phyloP scores from a whole-genome alignment of 306 rosid genomes.

The Quercus berberidifolia region DNA sequence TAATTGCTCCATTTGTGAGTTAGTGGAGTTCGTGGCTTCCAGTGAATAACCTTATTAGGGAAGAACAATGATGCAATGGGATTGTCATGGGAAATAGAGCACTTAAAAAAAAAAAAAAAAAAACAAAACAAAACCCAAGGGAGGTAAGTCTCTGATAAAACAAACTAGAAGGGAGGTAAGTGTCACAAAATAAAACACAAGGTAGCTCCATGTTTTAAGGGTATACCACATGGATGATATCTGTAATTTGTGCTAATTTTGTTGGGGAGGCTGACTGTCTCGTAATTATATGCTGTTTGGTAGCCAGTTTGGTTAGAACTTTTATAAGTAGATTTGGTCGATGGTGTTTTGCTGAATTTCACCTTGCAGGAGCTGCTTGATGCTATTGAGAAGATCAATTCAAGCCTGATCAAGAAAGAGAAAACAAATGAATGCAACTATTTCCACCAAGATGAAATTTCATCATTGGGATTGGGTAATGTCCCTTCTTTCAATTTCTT shows the following conservation, averaged over 20 bases:
- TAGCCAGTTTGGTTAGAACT: neutral
- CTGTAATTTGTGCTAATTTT: neutral
- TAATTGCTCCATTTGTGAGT: neutral
- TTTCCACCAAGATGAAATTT: slow-evolving; percentile 76
- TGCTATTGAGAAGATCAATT: slow-evolving; percentile 85
- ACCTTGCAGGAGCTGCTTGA: slow-evolving; percentile 58
- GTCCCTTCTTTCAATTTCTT: neutral
- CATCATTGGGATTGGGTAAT: slow-evolving; percentile 72
- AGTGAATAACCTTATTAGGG: neutral
- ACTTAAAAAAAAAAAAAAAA: neutral
- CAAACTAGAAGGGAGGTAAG: no score
- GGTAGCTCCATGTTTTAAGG: no score
- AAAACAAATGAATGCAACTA: slow-evolving; percentile 43
- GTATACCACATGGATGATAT: no score
- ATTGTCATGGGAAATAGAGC: no score
- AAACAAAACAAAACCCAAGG: no score
- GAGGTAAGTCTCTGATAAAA: no score
- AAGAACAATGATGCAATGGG: neutral
- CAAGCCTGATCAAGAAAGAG: slow-evolving; percentile 52
- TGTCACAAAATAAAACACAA: no score
- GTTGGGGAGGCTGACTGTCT: neutral
- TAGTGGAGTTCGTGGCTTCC: neutral
- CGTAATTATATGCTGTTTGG: neutral
- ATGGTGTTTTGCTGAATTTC: slow-evolving; percentile 9
- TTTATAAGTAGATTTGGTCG: neutral